Conservation (phyloP, 768 basidiomycete genomes). For the Termitomyces bulborhizus region DNA sequence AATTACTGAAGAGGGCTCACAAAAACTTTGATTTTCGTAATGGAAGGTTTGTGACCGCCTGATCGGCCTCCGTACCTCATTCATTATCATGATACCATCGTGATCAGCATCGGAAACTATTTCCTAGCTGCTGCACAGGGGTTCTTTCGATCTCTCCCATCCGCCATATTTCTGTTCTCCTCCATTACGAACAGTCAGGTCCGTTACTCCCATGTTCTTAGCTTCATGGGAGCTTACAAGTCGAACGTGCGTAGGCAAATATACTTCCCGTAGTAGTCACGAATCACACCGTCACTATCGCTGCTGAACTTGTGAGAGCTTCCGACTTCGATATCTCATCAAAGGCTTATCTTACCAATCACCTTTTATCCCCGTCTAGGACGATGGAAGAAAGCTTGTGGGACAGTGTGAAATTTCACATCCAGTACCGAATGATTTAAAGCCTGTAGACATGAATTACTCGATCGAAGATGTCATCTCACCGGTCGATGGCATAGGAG, state of each 20-base stretch:
- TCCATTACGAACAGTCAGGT: slow-evolving; percentile 81
- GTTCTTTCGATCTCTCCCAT: slow-evolving; percentile 89
- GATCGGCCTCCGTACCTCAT: no score
- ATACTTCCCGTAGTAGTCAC: slow-evolving; percentile 92
- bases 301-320: slow-evolving; percentile 70
- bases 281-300: slow-evolving; percentile 93
- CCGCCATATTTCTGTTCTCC: slow-evolving; percentile 90
- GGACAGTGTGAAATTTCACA: slow-evolving; percentile 96
- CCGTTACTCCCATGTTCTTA: slow-evolving; percentile 1
- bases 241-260: slow-evolving; percentile 42
- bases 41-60: slow-evolving; percentile 51
- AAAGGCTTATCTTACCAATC: slow-evolving; percentile 1
- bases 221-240: slow-evolving; percentile 10
- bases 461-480: slow-evolving; percentile 31
- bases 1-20: slow-evolving; percentile 82
- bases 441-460: slow-evolving; percentile 24
- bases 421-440: slow-evolving; percentile 41
- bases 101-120: slow-evolving; percentile 76
- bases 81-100: background rate
- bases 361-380: slow-evolving; percentile 31
- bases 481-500: slow-evolving; percentile 50
- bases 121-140: slow-evolving; percentile 84
- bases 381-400: slow-evolving; percentile 70
- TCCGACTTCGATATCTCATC: slow-evolving; percentile 12
- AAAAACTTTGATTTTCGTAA: slow-evolving; percentile 94